A percentile compares a stretch with the other conserved stretches of the same genome.
Conservation (phyloP, 768 basidiomycete genomes). For the Leccinum incarnatum region DNA sequence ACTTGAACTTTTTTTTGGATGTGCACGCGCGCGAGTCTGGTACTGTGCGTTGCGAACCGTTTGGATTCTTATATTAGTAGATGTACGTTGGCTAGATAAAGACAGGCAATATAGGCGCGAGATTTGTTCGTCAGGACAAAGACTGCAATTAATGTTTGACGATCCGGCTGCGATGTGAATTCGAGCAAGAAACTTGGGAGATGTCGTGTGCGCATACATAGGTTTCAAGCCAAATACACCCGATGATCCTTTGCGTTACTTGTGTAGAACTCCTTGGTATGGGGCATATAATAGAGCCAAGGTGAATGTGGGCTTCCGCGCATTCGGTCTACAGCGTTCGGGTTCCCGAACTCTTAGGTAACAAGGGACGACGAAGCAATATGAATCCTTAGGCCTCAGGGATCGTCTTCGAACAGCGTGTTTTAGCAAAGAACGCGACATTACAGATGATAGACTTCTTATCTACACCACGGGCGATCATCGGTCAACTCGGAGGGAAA, state of each 20-base stretch:
- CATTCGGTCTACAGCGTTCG: background rate
- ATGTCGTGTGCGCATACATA: too few species aligned
- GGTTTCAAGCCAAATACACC: too few species aligned
- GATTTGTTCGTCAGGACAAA: too few species aligned
- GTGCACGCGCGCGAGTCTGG: conserved; percentile 3
- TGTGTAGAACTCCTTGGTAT: too few species aligned
- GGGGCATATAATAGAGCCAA: too few species aligned
- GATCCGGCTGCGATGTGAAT: background rate
- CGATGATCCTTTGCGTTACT: too few species aligned
- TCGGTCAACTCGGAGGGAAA: conserved; percentile 8
- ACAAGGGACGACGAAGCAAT: background rate
- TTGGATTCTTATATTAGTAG: background rate
- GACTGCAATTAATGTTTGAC: too few species aligned
- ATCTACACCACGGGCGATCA: conserved; percentile 8
- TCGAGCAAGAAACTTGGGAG: too few species aligned
- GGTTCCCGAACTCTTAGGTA: background rate
- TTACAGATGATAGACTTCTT: conserved; percentile 6
- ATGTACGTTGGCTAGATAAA: background rate
- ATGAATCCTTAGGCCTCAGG: too few species aligned
- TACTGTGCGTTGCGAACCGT: background rate
- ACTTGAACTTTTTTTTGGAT: background rate
- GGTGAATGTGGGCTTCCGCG: too few species aligned
- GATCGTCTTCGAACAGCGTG: too few species aligned
- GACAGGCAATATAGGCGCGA: background rate
- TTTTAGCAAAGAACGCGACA: too few species aligned